phyloP scores from a whole-genome alignment of 108 stramenopile genomes.

The Cyclotella baltica region DNA sequence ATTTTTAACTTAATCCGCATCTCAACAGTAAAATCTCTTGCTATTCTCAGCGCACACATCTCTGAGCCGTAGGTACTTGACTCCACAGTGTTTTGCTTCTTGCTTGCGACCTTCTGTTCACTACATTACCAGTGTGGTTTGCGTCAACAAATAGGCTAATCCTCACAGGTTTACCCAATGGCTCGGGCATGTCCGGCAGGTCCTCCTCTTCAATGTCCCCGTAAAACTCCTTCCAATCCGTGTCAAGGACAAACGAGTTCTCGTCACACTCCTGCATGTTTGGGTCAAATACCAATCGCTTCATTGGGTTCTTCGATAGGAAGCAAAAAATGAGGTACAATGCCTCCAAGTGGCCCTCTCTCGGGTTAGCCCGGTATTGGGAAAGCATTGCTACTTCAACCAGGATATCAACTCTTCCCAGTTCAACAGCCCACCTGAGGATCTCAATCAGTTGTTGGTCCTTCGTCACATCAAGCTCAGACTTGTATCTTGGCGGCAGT shows the following conservation, averaged over 20 bases:
- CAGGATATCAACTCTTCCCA: background rate
- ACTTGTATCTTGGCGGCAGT: background rate
- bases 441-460: background rate
- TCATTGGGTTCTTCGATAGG: background rate
- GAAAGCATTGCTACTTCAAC: background rate
- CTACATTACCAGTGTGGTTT: background rate
- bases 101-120: background rate
- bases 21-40: too few species aligned
- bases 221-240: too few species aligned
- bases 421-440: background rate
- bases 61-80: background rate
- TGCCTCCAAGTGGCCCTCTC: too few species aligned
- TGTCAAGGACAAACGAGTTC: background rate
- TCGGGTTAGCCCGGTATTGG: background rate
- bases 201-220: background rate
- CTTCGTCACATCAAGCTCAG: background rate
- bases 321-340: background rate
- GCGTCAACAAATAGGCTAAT: background rate
- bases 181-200: background rate
- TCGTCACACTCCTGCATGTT: background rate
- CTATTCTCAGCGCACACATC: background rate
- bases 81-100: too few species aligned
- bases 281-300: background rate
- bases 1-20: background rate
- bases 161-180: too few species aligned